Base-by-base conservation (phyloP, 164 flowering plant species). In the Vitis labrusca region DNA sequence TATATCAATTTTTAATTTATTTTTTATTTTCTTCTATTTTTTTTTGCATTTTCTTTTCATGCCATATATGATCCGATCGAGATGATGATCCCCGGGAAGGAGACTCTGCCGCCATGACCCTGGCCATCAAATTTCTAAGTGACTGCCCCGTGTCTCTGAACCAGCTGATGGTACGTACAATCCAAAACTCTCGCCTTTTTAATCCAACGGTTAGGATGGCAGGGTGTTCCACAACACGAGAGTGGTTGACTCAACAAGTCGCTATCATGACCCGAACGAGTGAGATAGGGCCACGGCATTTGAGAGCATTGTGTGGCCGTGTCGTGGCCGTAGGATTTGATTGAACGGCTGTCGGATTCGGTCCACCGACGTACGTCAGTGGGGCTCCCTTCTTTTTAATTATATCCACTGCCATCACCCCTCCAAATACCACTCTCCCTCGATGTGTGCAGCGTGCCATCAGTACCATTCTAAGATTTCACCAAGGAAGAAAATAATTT, bases 11-110 rank as follows among this genome's bases (percentile, higher is more conserved):
- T 17, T 17, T 17, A 17, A 17, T 17, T 0, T 17, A 17, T 17
- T 17, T 17, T 17, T 17, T 17, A 17, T 17, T 17, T 17, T 17
- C 19, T 17, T 17, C 0, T 17, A 17, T 17, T 17, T 17, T 17
- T 17, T 17, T 17, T 17, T 17, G 19, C 0, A 17, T 17, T 17
- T 17, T 17, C 17, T 17, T 17, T 17, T 17, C 0, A 17, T 17
- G 19, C 19, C 0, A 17, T 17, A 17, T 17, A 17, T 17, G 19
- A 17, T 17, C 19, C 93, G 51, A 73, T 96, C 17, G 99, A 92
- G 86, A 88, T 96, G 98, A 93, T 96, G 97, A 86, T 96, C 73
- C 98, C 98, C 0, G 99, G 97, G 2, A 96, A 96, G 75, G 98
- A 93, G 61, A 85, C 99, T 0, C 87, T 93, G 37, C 98, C 75